phyloP scores from a whole-genome alignment of 805 yeast species.

The Kurtzmaniella cleridarum region DNA sequence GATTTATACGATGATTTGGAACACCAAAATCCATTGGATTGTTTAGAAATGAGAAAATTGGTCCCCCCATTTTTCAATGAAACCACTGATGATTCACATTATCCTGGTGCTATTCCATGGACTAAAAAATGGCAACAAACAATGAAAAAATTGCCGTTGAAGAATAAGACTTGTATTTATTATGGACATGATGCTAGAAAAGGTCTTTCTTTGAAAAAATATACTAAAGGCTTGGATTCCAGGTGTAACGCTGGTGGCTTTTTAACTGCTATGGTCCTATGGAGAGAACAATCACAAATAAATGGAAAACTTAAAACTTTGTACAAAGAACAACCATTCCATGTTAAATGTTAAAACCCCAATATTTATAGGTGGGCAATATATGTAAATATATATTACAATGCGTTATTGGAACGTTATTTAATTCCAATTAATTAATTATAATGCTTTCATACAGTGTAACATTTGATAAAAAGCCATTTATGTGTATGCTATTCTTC shows the following conservation, averaged over 20 bases:
- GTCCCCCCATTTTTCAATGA: slow-evolving; percentile 58
- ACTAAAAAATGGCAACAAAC: slow-evolving; percentile 48
- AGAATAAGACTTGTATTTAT: slow-evolving; percentile 43
- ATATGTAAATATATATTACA: too few relatives aligned
- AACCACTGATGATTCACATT: slow-evolving; percentile 46
- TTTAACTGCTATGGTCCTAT: slow-evolving; percentile 58
- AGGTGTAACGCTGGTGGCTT: slow-evolving; percentile 75
- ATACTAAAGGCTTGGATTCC: slow-evolving; percentile 75
- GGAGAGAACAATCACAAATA: slow-evolving; percentile 13
- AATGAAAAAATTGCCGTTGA: slow-evolving; percentile 29
- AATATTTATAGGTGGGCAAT: too few relatives aligned
- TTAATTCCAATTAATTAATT: too few relatives aligned
- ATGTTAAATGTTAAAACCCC: slow-evolving; percentile 9
- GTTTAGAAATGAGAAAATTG: slow-evolving; percentile 64
- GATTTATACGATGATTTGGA: slow-evolving; percentile 37
- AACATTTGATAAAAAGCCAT: too few relatives aligned
- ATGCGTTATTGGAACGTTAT: too few relatives aligned
- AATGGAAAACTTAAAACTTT: slow-evolving; percentile 10
- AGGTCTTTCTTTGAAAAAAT: slow-evolving; percentile 62
- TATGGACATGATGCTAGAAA: slow-evolving; percentile 88
- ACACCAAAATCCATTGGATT: slow-evolving; percentile 57
- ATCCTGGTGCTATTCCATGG: slow-evolving; percentile 45
- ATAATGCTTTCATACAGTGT: too few relatives aligned
- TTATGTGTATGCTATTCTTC: too few relatives aligned
- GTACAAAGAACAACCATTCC: slow-evolving; percentile 17